A percentile compares a stretch with the other conserved stretches of the same genome.
Conservation (phyloP, 1,284 basidiomycete species). For the Irpex sp. region DNA sequence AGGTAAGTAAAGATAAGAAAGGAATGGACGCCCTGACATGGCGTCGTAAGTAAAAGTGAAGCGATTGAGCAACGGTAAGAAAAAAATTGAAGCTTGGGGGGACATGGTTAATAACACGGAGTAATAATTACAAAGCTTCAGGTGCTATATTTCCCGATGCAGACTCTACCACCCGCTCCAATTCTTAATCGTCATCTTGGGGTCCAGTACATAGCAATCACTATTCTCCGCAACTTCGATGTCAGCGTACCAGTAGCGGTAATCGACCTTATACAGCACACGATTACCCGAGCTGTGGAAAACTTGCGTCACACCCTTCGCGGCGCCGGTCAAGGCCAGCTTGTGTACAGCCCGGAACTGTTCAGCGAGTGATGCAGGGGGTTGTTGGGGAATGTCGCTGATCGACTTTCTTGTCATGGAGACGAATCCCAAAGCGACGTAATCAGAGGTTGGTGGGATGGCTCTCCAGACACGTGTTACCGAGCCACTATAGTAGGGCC, state of each 20-base stretch:
- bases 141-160: too few relatives aligned
- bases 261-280: not conserved
- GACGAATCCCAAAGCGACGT: constrained; percentile 1
- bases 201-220: constrained; percentile 2
- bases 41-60: too few relatives aligned
- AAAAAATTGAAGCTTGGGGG: too few relatives aligned
- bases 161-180: not conserved
- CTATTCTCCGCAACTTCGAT: not conserved
- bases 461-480: constrained; percentile 1
- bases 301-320: not conserved
- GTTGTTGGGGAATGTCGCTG: not conserved
- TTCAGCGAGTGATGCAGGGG: not conserved
- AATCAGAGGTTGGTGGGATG: not conserved
- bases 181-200: not conserved
- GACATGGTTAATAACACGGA: too few relatives aligned
- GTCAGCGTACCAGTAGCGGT: constrained; percentile 1
- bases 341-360: constrained; percentile 1
- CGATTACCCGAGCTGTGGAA: not conserved
- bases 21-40: too few relatives aligned
- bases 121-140: too few relatives aligned
- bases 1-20: too few relatives aligned
- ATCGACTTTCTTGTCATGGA: not conserved
- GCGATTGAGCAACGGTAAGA: too few relatives aligned
- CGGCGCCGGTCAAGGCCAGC: not conserved
- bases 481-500: not conserved